Evolutionary conservation across 768 basidiomycete genomes (phyloP), one percentile per base, ranked within the genome.

Genomic region (Scleroderma bovista): DNA sequence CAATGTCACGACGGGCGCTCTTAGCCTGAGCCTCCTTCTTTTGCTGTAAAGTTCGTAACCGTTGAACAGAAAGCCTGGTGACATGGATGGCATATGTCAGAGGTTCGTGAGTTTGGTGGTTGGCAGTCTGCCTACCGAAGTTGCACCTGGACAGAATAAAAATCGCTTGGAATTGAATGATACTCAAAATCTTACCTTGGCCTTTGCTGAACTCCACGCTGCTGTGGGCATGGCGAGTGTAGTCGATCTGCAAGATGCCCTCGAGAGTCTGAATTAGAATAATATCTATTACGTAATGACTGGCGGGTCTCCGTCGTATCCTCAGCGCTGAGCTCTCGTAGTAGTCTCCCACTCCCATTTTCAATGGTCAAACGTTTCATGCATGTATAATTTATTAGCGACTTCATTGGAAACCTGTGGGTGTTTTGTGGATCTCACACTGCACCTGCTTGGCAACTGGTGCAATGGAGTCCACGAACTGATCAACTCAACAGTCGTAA

Each of bases 21-120:
- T 88, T 87, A 2, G 84, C 83, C 17, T 96, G 81, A 0, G 93
- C 92, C 57, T 85, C 82, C 69, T 88, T 93, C 80, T 98, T 98
- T 71, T 93, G 88, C 58, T 93, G 88, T 10, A 93, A 71, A 17
- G 84, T 93, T 49, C 89, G 79, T 52, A 93, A 73, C 16, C 89
- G 81, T 66, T 94, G 90, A 19, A 93, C 86, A 1, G 89, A 88
- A 31, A 94, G 75, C 51, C 89, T 93, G 53, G 44, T n/a, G 45
- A 52, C 29, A 23, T 34, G 44, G 26, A n/a, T n/a, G 48, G 53
- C 48, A 41, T 34, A 34, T 7, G 10, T 19, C 6, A 3, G 34
- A 16, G 33, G 13, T 26, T 38, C 29, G 39, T 37, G 43, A 40
- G 22, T 29, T 29, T 29, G 26, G 38, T 51, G 46, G 47, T 47